Evolutionary conservation across 163 green algal species (phyloP).

Genomic region (Chlorella variabilis): DNA sequence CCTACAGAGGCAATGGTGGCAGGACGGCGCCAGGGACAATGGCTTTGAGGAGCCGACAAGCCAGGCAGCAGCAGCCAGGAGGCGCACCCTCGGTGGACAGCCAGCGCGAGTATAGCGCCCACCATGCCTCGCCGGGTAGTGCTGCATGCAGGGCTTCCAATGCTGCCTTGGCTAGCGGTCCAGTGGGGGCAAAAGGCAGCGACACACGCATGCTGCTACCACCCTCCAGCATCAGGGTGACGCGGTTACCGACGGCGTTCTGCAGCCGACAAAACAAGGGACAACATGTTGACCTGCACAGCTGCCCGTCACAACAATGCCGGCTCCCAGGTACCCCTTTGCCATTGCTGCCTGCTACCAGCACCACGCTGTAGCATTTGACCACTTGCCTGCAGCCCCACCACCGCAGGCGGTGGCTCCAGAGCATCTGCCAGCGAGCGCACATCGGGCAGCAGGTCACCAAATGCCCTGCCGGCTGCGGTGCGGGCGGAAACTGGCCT

Average conservation of each 20-base stretch:
- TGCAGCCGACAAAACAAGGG: constrained; percentile 7
- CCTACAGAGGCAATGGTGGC: too few species aligned
- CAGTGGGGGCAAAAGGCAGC: constrained; percentile 44
- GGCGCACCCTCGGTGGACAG: constrained; percentile 5
- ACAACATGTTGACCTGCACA: neutral
- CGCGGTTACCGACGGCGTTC: constrained; percentile 53
- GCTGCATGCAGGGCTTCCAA: constrained; percentile 6
- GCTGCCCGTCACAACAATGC: too few species aligned
- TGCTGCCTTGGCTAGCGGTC: neutral
- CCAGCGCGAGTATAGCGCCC: constrained; percentile 21
- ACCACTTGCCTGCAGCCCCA: constrained; percentile 38
- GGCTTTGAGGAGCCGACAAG: too few species aligned
- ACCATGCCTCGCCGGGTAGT: constrained; percentile 24
- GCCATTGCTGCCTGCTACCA: too few species aligned
- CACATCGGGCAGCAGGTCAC: constrained; percentile 28
- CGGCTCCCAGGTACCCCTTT: too few species aligned
- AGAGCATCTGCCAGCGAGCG: constrained; percentile 38
- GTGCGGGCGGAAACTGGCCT: neutral
- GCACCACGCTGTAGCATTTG: too few species aligned
- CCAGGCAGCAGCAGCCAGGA: neutral
- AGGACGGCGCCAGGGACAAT: too few species aligned
- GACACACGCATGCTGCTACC: constrained; percentile 35
- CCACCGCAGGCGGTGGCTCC: constrained; percentile 9
- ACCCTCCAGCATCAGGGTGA: constrained; percentile 45
- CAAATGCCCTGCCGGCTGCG: neutral